phyloP scores from a whole-genome alignment of 306 rosid species.

The Fragaria ananassa region DNA sequence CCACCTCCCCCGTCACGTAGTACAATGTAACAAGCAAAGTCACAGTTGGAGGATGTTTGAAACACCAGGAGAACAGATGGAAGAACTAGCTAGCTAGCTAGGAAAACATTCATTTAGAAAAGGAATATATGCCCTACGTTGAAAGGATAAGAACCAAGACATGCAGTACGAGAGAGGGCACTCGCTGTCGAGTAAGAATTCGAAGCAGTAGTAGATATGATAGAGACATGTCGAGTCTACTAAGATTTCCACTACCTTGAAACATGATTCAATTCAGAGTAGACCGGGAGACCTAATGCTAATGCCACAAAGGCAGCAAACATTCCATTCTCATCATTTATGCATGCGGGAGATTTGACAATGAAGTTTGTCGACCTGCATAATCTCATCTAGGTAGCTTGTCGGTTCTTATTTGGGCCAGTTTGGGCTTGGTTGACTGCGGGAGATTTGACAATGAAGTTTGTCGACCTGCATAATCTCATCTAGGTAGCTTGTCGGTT shows the following conservation, averaged over 20 bases:
- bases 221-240: neutral
- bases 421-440: neutral
- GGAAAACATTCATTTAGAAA: neutral
- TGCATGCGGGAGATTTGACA: neutral
- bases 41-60: neutral
- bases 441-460: neutral
- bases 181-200: neutral
- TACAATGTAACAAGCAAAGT: neutral
- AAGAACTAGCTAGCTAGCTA: neutral
- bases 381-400: no score
- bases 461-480: neutral
- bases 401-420: no score
- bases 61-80: neutral
- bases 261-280: neutral
- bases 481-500: no score
- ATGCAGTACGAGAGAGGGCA: neutral
- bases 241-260: neutral
- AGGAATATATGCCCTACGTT: neutral
- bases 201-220: neutral
- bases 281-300: neutral
- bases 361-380: neutral
- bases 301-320: neutral
- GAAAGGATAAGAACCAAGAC: neutral
- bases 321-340: neutral
- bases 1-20: neutral